A percentile compares a stretch with the other conserved stretches of the same genome.
These are phyloP conservation scores for Flaveria bidentis DNA, from an alignment of 129 eudicot species.

Conservation along the genomic window DNA sequence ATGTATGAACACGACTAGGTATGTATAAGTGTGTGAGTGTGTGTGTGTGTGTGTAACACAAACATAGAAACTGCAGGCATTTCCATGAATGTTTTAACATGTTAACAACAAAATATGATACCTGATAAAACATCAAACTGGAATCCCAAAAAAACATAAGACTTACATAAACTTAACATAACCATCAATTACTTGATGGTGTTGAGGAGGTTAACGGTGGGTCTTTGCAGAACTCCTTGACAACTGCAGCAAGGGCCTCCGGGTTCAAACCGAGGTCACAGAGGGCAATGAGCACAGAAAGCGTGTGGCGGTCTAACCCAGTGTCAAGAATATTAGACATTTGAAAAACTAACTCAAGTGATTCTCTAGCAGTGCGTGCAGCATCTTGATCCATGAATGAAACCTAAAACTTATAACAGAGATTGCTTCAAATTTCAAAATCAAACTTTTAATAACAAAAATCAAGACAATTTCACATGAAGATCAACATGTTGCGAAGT, in stretches of 20 bases:
- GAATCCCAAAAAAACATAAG: slow-evolving; percentile 9
- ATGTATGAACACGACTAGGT: not conserved
- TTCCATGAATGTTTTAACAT: not conserved
- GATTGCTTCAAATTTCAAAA: not conserved
- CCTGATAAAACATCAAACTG: not conserved
- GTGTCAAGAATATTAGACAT: slow-evolving; percentile 88
- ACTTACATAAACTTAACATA: slow-evolving; percentile 9
- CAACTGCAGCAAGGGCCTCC: slow-evolving; percentile 74
- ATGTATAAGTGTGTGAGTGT: too few species aligned
- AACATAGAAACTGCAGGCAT: not conserved
- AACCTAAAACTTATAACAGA: slow-evolving; percentile 6
- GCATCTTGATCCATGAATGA: slow-evolving; percentile 61
- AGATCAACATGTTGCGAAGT: not conserved
- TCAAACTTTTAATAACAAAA: not conserved
- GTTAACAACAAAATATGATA: not conserved
- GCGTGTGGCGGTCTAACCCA: slow-evolving; percentile 80
- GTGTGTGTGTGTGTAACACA: not conserved
- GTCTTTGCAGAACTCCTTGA: slow-evolving; percentile 63
- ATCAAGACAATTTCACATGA: not conserved
- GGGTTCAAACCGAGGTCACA: slow-evolving; percentile 78
- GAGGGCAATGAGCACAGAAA: slow-evolving; percentile 74
- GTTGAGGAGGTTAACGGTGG: slow-evolving; percentile 31
- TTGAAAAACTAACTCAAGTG: slow-evolving; percentile 73
- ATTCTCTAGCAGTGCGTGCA: slow-evolving; percentile 70
- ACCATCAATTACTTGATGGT: slow-evolving; percentile 19